A percentile compares a stretch with the other conserved stretches of the same genome.
Evolutionary conservation across 768 basidiomycete species (phyloP).

Genomic region (Rhodotorula sphaerocarpa): DNA sequence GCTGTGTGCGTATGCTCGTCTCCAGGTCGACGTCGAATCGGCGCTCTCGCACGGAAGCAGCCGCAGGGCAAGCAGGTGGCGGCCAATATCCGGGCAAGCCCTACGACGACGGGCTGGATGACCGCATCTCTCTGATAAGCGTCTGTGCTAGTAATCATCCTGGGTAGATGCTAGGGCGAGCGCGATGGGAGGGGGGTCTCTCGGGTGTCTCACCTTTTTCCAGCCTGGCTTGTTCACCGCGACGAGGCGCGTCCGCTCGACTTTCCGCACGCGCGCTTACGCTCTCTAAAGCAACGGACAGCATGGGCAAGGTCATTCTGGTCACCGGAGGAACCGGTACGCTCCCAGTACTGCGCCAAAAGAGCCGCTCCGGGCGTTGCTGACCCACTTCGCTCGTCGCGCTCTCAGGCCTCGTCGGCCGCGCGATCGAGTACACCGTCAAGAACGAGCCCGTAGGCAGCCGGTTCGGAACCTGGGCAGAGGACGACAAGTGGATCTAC

Average conservation of each 20-base stretch:
- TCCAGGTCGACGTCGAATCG: neutral
- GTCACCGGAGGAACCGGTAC: conserved; percentile 33
- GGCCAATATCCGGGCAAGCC: too few relatives aligned
- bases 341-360: neutral
- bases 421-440: conserved; percentile 48
- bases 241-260: neutral
- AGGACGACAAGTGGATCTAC: conserved; percentile 81
- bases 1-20: neutral
- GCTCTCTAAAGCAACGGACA: too few relatives aligned
- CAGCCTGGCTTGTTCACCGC: neutral
- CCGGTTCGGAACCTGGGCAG: conserved; percentile 60
- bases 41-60: too few relatives aligned
- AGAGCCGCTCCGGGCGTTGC: neutral
- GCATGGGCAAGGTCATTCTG: conserved; percentile 20
- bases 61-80: too few relatives aligned
- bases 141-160: too few relatives aligned
- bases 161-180: too few relatives aligned
- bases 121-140: too few relatives aligned
- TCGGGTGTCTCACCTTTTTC: too few relatives aligned
- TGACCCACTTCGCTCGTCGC: neutral
- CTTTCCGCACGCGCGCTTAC: neutral
- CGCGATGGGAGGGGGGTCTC: too few relatives aligned
- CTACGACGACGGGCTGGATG: too few relatives aligned
- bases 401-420: conserved; percentile 29
- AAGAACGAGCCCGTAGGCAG: conserved; percentile 69